Evolutionary conservation across 2,329 filamentous ascomycete species (phyloP), one percentile per base, ranked within the genome.

Genomic region (Apiospora malaysiana): DNA sequence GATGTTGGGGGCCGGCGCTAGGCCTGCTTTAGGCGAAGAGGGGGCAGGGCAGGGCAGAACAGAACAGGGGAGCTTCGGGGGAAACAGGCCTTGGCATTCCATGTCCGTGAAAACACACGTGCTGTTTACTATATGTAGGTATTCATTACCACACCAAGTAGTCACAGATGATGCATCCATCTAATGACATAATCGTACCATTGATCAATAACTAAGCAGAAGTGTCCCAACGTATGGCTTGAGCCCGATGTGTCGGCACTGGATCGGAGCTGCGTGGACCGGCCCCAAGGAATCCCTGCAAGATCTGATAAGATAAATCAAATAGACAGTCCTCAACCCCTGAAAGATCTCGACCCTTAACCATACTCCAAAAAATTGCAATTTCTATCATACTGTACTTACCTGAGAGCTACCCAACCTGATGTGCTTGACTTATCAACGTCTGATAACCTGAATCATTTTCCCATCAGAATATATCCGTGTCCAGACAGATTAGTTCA

Each of bases 291-390:
- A 59, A 59, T 12, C 51, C 51, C 51, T 59, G 42, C 43, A 21
- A 9, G 37, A 66, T 66, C 63, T 66, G 63, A 66, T 45, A 66
- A 66, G 37, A 66, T 66, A 16, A 43, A 43, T 27, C 14, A 18
- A 27, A 18, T 16, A 10, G 32, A 4, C 51, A 1, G 21, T 16
- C 27, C 9, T 56, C 51, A 7, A 27, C 49, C 49, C 49, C 49
- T 51, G 49, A 10, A 42, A 18, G 10, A 7, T 27, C 8, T 23
- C 7, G 27, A 56, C 49, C 25, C 49, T 56, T 6, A n/a, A n/a
- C n/a, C n/a, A n/a, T n/a, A 32, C 32, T 32, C 32, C 32, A 6
- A 4, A 32, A 3, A 32, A 4, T 32, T 32, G 32, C 32, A 32
- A 32, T 32, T 32, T 32, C 32, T 32, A 32, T 32, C 32, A 32